A percentile compares a stretch with the other conserved stretches of the same genome.
These are phyloP conservation scores for Irpex sp. DNA, from an alignment of 1,284 basidiomycete species.

Conservation along the genomic window DNA sequence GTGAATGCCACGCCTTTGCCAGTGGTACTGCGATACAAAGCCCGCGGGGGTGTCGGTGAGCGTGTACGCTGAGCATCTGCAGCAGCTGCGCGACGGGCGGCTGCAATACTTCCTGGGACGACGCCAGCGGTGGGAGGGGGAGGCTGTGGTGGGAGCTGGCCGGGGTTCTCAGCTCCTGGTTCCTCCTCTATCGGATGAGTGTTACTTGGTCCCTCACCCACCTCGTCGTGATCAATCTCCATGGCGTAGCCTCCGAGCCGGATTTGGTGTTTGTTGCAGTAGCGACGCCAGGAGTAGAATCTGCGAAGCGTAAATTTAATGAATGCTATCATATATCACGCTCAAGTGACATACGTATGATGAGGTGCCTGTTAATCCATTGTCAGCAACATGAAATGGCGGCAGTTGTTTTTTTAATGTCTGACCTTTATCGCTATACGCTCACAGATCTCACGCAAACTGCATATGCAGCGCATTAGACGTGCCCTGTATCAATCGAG, in stretches of 20 bases:
- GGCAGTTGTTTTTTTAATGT: conserved; percentile 1
- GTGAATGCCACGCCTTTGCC: conserved; percentile 85
- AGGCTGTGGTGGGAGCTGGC: conserved; percentile 14
- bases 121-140: conserved; percentile 25
- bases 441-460: conserved; percentile 79
- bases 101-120: conserved; percentile 43
- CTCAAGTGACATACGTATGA: conserved; percentile 56
- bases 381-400: conserved; percentile 1
- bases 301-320: conserved; percentile 30
- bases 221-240: conserved; percentile 42
- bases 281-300: conserved; percentile 85
- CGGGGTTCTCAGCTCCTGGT: conserved; percentile 27
- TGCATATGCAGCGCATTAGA: conserved; percentile 23
- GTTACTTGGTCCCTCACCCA: conserved; percentile 28
- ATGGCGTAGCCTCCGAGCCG: conserved; percentile 77
- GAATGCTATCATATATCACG: not conserved
- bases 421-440: conserved; percentile 72
- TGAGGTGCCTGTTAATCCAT: conserved; percentile 60
- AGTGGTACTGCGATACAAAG: conserved; percentile 75
- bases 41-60: conserved; percentile 74
- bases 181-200: conserved; percentile 8
- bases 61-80: conserved; percentile 45
- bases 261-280: conserved; percentile 86
- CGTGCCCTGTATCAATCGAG: not conserved
- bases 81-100: conserved; percentile 40